phyloP scores from a whole-genome alignment of 2,329 filamentous ascomycete species.

The Ophiostoma perfectum region DNA sequence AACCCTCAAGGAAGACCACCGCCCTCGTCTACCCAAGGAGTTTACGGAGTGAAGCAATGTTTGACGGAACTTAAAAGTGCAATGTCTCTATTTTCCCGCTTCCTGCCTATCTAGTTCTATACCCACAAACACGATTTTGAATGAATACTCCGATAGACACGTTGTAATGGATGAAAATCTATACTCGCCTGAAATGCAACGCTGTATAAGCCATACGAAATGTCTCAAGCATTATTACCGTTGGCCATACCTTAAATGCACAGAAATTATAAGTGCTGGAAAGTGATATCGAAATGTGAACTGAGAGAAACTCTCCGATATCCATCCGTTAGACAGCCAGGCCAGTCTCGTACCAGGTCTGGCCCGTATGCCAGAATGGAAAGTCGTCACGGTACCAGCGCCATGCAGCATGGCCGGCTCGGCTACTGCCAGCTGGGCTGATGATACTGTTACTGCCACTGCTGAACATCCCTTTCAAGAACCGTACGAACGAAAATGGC shows the following conservation, averaged over 20 bases:
- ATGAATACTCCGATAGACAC: neutral
- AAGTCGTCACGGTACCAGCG: slow-evolving; percentile 56
- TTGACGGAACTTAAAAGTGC: neutral
- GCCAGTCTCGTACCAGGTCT: slow-evolving; percentile 55
- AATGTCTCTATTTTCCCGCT: neutral
- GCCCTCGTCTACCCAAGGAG: slow-evolving; percentile 20
- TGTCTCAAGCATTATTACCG: no score
- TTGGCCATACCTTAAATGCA: no score
- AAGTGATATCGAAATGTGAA: neutral
- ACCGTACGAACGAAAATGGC: slow-evolving; percentile 66
- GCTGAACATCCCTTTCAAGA: slow-evolving; percentile 35
- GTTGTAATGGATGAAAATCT: neutral
- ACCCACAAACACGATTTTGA: neutral
- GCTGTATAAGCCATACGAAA: neutral
- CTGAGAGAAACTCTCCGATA: neutral
- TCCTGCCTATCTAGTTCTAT: neutral
- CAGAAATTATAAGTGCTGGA: no score
- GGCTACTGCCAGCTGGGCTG: slow-evolving; percentile 50
- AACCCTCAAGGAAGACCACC: slow-evolving; percentile 32
- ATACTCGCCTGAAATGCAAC: neutral
- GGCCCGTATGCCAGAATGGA: slow-evolving; percentile 52
- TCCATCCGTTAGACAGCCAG: slow-evolving; percentile 31
- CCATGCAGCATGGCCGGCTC: slow-evolving; percentile 47
- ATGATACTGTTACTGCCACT: slow-evolving; percentile 36
- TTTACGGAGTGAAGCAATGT: neutral